Percentiles rank a stretch among this genome's conserved stretches.
These are phyloP conservation scores for Yamadazyma phyllophila DNA, from an alignment of 805 yeast species.

Conservation along the genomic window DNA sequence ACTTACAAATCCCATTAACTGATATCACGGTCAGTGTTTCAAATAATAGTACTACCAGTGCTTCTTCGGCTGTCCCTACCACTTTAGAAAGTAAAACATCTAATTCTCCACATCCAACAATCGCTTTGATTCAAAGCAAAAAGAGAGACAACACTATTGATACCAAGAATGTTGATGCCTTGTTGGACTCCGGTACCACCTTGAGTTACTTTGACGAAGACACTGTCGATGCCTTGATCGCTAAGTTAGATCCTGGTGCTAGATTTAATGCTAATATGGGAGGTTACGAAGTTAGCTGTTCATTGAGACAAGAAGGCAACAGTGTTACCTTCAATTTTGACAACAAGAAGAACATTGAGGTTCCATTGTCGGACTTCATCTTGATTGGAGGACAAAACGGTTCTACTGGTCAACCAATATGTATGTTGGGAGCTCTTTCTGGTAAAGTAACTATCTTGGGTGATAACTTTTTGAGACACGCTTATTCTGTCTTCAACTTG, in stretches of 20 bases:
- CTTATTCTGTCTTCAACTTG: slow-evolving; percentile 63
- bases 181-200: slow-evolving; percentile 22
- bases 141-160: slow-evolving; percentile 9
- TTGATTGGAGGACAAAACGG: slow-evolving; percentile 14
- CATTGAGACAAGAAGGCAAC: slow-evolving; percentile 14
- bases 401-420: slow-evolving; percentile 11
- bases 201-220: slow-evolving; percentile 17
- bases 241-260: slow-evolving; percentile 13
- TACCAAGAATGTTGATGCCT: slow-evolving; percentile 7
- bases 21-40: slow-evolving; percentile 15
- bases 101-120: slow-evolving; percentile 10
- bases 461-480: slow-evolving; percentile 60
- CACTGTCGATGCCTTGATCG: slow-evolving; percentile 7
- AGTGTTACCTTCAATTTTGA: slow-evolving; percentile 13
- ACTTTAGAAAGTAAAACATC: slow-evolving; percentile 7
- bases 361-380: slow-evolving; percentile 17
- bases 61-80: slow-evolving; percentile 10
- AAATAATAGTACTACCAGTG: slow-evolving; percentile 1
- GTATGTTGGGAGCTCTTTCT: slow-evolving; percentile 14
- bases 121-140: slow-evolving; percentile 6
- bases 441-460: slow-evolving; percentile 43
- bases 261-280: slow-evolving; percentile 11
- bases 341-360: slow-evolving; percentile 11
- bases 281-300: slow-evolving; percentile 13
- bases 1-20: slow-evolving; percentile 20